Percentiles rank a stretch among this genome's conserved stretches.
Conservation (phyloP, 2,329 filamentous ascomycete genomes). For the Neonectria neomacrospora region DNA sequence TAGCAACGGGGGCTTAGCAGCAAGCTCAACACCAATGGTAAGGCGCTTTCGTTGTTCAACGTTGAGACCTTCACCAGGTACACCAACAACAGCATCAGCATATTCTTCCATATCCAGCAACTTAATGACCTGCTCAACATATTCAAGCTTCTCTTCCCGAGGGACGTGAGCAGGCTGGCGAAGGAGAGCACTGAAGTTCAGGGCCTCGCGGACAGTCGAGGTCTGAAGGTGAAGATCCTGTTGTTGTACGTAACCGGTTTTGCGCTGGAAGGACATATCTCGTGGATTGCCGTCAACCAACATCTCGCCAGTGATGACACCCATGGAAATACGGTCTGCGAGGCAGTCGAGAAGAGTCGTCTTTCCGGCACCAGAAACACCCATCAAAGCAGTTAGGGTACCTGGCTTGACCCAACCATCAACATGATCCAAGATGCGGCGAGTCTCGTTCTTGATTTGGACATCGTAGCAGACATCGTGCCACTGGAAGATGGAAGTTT, state of each 20-base stretch:
- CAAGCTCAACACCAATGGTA: conserved; percentile 95
- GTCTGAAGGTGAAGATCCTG: conserved; percentile 90
- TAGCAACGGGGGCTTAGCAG: conserved; percentile 88
- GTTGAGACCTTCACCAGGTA: conserved; percentile 86
- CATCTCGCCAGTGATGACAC: conserved; percentile 89
- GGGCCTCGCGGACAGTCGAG: conserved; percentile 86
- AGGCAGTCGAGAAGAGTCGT: conserved; percentile 90
- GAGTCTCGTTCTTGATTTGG: conserved; percentile 80
- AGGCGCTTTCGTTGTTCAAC: conserved; percentile 79
- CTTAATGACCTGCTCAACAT: conserved; percentile 91
- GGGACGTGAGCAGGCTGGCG: conserved; percentile 83
- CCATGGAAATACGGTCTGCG: conserved; percentile 87
- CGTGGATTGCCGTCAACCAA: conserved; percentile 71
- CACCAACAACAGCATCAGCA: conserved; percentile 89
- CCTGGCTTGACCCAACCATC: conserved; percentile 96
- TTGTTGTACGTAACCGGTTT: conserved; percentile 92
- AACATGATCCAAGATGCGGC: conserved; percentile 84
- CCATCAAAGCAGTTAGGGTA: conserved; percentile 90
- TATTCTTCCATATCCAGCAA: conserved; percentile 91
- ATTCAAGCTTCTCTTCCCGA: conserved; percentile 81
- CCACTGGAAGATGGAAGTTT: conserved; percentile 88
- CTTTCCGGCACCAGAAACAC: conserved; percentile 92
- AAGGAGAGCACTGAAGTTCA: conserved; percentile 86
- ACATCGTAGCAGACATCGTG: conserved; percentile 80
- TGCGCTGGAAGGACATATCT: conserved; percentile 87